Base-by-base conservation (phyloP, 2,329 filamentous ascomycete species). In the Neonectria neomacrospora region DNA sequence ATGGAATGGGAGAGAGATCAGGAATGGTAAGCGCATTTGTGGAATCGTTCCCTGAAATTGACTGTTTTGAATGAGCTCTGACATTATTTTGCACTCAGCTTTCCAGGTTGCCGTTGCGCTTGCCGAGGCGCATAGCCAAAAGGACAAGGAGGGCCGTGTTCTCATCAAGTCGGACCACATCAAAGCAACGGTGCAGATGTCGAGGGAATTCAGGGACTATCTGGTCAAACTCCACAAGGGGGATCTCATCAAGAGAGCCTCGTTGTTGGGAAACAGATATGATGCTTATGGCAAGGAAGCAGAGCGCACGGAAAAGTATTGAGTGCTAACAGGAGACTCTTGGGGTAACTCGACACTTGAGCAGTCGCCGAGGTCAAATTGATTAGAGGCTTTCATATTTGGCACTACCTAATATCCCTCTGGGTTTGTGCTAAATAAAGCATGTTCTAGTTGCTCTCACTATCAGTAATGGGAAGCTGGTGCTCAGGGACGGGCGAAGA, bases 161-260 rank as follows among this genome's bases (percentile, higher is more conserved):
- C 41, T 63, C 7, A 57, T 73, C 42, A 66, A 64, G 26, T 54
- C 67, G 3, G 69, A 72, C n/a, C 69, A 73, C 12, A 51, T 73
- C 47, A 67, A 62, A 39, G 66, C 67, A 2, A 68, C 70, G 1
- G 68, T 70, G 2, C 66, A 68, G 58, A 64, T 72, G 61, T 71
- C 67, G 14, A 61, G 54, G 2, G 67, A 70, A 2, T 73, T 73
- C 53, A 65, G 65, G 45, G 64, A 69, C 26, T 71, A 70, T 34
- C 58, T 70, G 6, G 60, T 48, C 16, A 42, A 52, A 11, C 54
- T 67, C 2, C 34, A 57, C 44, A 62, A 56, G 37, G 45, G 45
- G 7, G 34, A 56, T 39, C 44, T 30, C 1, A 57, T 53, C 26
- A 62, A 57, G 52, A 39, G 53, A 47, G 59, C 59, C 14, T 37